Evolutionary conservation across 306 rosid species (phyloP).

Genomic region (Malus sieversii): DNA sequence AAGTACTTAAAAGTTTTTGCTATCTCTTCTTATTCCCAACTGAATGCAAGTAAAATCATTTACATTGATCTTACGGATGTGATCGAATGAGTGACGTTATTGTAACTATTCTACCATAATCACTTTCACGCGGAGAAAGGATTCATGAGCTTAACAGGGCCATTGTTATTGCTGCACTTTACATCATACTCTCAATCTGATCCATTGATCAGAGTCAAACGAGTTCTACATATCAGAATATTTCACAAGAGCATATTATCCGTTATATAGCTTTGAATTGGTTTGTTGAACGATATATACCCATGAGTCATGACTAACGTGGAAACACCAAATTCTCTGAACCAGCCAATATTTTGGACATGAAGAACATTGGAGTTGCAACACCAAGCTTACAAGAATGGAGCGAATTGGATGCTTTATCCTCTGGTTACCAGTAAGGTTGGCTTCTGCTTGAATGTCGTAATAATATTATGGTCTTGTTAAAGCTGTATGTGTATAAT

Average conservation of each 20-base stretch:
- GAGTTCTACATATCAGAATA: neutral
- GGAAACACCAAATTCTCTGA: constrained; percentile 8
- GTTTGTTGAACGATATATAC: neutral
- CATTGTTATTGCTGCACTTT: neutral
- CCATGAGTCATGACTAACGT: constrained; percentile 1
- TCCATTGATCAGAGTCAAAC: no score
- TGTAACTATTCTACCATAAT: no score
- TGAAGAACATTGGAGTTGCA: constrained; percentile 73
- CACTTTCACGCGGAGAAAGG: no score
- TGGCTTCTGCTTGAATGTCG: constrained; percentile 4
- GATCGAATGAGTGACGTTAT: no score
- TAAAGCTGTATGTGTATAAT: neutral
- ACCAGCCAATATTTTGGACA: constrained; percentile 75
- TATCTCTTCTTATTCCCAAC: neutral
- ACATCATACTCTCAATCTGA: no score
- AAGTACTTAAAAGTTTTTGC: neutral
- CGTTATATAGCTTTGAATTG: neutral
- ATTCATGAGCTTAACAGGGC: no score
- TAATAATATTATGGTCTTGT: neutral
- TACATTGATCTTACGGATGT: neutral
- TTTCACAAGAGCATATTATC: neutral
- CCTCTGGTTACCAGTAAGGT: constrained; percentile 3
- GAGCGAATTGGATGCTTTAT: constrained; percentile 39
- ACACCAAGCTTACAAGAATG: constrained; percentile 57
- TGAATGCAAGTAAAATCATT: neutral